Evolutionary conservation across 2,329 filamentous ascomycete species (phyloP).

Genomic region (Colletotrichum coccodes): DNA sequence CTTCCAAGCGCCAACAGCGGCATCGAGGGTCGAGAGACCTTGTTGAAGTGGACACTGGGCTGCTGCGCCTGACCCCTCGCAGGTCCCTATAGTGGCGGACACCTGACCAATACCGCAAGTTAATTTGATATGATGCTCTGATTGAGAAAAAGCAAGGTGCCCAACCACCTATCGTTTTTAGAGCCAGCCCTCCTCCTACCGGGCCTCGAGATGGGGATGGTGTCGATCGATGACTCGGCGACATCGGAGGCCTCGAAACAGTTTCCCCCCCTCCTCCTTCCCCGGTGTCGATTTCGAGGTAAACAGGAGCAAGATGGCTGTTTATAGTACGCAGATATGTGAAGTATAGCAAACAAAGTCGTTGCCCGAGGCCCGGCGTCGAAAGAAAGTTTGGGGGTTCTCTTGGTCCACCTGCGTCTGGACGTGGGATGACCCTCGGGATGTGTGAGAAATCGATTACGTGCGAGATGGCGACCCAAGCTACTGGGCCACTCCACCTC

Average conservation of each 20-base stretch:
- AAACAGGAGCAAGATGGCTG: neutral
- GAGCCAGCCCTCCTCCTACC: neutral
- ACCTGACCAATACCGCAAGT: constrained; percentile 2
- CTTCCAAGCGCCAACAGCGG: neutral
- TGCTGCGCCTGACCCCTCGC: neutral
- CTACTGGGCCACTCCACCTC: constrained; percentile 15
- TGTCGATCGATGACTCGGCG: neutral
- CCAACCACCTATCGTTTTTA: neutral
- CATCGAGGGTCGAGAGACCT: neutral
- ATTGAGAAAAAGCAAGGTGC: constrained; percentile 5
- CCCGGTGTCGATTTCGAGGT: neutral
- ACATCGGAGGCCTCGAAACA: neutral
- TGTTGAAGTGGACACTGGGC: neutral
- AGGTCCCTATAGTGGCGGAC: neutral
- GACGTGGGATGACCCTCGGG: constrained; percentile 28
- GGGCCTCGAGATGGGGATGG: neutral
- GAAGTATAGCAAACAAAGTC: neutral
- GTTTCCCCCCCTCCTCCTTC: neutral
- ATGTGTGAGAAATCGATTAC: constrained; percentile 12
- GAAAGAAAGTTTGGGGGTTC: constrained; percentile 34
- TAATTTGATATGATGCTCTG: neutral
- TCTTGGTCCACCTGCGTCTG: constrained; percentile 28
- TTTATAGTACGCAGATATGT: neutral
- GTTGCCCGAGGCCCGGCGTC: constrained; percentile 11
- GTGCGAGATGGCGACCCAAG: constrained; percentile 18